A percentile compares a stretch with the other conserved stretches of the same genome.
Evolutionary conservation across 1,284 basidiomycete species (phyloP).

Genomic region (Trametes sp.): DNA sequence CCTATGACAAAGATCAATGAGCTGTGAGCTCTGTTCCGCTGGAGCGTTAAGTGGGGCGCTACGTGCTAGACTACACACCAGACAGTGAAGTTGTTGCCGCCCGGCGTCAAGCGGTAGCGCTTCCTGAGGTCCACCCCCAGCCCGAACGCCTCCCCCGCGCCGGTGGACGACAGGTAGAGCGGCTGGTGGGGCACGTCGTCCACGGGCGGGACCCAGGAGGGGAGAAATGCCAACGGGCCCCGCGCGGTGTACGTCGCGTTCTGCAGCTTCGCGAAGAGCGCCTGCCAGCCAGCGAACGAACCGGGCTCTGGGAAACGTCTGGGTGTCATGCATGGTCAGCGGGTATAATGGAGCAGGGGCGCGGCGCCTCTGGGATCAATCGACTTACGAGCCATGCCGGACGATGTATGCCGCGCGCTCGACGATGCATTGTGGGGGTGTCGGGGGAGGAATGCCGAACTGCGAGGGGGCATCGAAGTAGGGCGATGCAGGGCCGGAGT

Average conservation of each 20-base stretch:
- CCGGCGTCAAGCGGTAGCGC: constrained; percentile 48
- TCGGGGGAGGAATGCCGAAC: constrained; percentile 40
- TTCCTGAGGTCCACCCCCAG: constrained; percentile 50
- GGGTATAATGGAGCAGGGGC: not conserved
- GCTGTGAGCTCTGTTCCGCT: not conserved
- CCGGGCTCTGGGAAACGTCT: constrained; percentile 53
- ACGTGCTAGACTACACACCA: constrained; percentile 40
- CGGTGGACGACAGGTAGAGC: constrained; percentile 48
- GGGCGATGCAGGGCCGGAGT: constrained; percentile 51
- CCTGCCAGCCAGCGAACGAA: constrained; percentile 48
- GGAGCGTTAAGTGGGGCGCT: not conserved
- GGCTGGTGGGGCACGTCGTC: constrained; percentile 50
- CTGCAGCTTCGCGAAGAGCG: constrained; percentile 48
- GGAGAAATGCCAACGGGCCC: constrained; percentile 50
- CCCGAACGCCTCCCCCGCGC: constrained; percentile 48
- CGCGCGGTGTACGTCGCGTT: constrained; percentile 48
- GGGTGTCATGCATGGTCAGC: not conserved
- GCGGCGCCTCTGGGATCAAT: not conserved
- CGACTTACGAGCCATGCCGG: constrained; percentile 50
- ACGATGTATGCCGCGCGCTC: constrained; percentile 54
- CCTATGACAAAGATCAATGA: constrained; percentile 40
- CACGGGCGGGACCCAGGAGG: constrained; percentile 50
- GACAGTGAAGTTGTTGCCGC: constrained; percentile 50
- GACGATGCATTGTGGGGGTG: constrained; percentile 48
- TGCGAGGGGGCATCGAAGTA: constrained; percentile 53